A percentile compares a stretch with the other conserved stretches of the same genome.
Conservation (phyloP, 2,329 filamentous ascomycete species). For the Elsinoe fawcettii region DNA sequence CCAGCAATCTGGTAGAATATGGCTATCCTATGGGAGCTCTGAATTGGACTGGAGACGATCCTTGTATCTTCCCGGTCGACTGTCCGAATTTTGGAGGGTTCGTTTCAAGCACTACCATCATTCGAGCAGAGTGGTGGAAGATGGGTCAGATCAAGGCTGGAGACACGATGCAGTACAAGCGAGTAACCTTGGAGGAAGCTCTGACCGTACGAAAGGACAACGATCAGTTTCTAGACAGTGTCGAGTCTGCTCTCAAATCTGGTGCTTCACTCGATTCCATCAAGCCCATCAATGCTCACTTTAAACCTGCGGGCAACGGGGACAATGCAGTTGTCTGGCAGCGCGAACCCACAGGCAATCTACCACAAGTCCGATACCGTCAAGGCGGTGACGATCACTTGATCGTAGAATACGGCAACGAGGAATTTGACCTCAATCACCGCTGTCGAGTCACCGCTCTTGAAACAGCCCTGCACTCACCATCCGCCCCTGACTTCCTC, state of each 20-base stretch:
- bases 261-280: constrained; percentile 28
- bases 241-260: constrained; percentile 36
- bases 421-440: constrained; percentile 50
- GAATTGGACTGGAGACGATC: constrained; percentile 56
- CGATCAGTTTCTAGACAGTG: constrained; percentile 38
- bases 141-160: constrained; percentile 55
- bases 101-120: constrained; percentile 48
- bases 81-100: constrained; percentile 56
- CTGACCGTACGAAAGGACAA: constrained; percentile 37
- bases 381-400: constrained; percentile 44
- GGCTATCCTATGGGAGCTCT: constrained; percentile 52
- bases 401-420: constrained; percentile 51
- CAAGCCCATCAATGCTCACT: constrained; percentile 25
- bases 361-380: constrained; percentile 28
- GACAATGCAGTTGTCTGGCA: constrained; percentile 28
- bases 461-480: constrained; percentile 40
- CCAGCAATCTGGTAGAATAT: constrained; percentile 46
- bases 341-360: constrained; percentile 21
- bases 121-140: constrained; percentile 54
- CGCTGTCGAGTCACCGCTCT: constrained; percentile 49
- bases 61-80: constrained; percentile 53
- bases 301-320: constrained; percentile 22
- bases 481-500: constrained; percentile 32
- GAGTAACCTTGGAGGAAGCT: constrained; percentile 47
- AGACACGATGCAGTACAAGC: constrained; percentile 45